Conservation (phyloP, 2,329 filamentous ascomycete genomes). For the Pezicula rhizophila region DNA sequence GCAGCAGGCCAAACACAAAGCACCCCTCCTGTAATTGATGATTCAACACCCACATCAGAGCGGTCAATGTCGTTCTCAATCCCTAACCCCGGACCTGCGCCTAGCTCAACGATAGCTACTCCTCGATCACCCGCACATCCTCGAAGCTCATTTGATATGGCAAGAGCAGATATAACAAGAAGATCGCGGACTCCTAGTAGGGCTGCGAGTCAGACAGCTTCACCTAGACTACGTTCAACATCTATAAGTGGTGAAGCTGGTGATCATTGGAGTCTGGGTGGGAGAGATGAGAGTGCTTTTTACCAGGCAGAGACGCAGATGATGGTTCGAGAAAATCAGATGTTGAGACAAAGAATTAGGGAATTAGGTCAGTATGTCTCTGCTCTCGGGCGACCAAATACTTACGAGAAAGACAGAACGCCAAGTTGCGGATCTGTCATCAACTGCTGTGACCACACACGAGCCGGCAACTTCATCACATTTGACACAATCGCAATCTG, state of each 20-base stretch:
- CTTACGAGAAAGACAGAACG: conserved; percentile 1
- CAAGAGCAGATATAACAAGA: conserved; percentile 48
- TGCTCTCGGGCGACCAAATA: neutral
- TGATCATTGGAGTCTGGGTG: conserved; percentile 54
- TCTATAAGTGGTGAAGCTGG: conserved; percentile 54
- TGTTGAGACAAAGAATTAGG: conserved; percentile 68
- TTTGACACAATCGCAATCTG: conserved; percentile 22
- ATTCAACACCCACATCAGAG: conserved; percentile 38
- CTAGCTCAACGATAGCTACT: conserved; percentile 37
- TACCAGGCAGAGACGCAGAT: conserved; percentile 80
- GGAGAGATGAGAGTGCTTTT: conserved; percentile 68
- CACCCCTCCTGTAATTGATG: conserved; percentile 32
- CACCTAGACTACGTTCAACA: conserved; percentile 49
- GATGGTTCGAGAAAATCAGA: conserved; percentile 73
- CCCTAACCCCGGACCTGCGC: conserved; percentile 29
- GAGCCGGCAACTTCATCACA: conserved; percentile 26
- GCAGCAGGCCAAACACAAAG: conserved; percentile 29
- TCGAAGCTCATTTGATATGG: conserved; percentile 54
- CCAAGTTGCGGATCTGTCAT: conserved; percentile 15
- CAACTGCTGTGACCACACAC: conserved; percentile 24
- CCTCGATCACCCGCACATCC: conserved; percentile 46
- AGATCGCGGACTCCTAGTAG: conserved; percentile 55
- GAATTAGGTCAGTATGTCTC: conserved; percentile 53
- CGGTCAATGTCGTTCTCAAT: conserved; percentile 37
- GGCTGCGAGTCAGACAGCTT: conserved; percentile 45